Conservation (phyloP, 2,329 filamentous ascomycete genomes). For the Fusarium hainanense region DNA sequence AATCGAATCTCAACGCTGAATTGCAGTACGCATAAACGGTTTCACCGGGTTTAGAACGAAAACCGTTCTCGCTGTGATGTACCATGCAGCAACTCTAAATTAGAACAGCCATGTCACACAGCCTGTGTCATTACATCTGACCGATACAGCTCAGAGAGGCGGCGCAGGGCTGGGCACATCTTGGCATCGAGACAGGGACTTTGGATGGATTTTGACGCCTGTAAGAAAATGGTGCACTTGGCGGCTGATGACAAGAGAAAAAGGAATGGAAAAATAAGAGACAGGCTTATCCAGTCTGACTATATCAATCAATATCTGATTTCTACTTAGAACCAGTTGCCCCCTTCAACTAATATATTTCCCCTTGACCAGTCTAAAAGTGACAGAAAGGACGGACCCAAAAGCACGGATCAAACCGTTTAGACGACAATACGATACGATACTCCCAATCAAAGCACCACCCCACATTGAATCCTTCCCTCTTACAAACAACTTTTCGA, state of each 20-base stretch:
- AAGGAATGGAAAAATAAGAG: not conserved
- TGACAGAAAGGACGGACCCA: not conserved
- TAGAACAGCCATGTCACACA: not conserved
- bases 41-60: not conserved
- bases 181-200: slow-evolving; percentile 26
- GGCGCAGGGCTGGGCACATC: slow-evolving; percentile 35
- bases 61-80: not conserved
- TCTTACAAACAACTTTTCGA: slow-evolving; percentile 20
- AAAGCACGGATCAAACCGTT: slow-evolving; percentile 20
- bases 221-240: slow-evolving; percentile 30
- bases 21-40: not conserved
- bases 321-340: not conserved
- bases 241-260: not conserved
- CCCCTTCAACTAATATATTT: not conserved
- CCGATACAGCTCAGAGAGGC: slow-evolving; percentile 22
- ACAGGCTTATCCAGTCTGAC: not conserved
- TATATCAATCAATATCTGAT: not conserved
- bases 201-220: not conserved
- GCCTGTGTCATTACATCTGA: slow-evolving; percentile 16
- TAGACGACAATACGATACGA: slow-evolving; percentile 4
- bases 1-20: not conserved
- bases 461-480: slow-evolving; percentile 20
- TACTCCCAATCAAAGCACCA: slow-evolving; percentile 30
- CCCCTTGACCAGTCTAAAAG: not conserved
- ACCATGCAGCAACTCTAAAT: not conserved